Conservation (phyloP, 2,329 filamentous ascomycete species). For the Fusarium tjaetaba region DNA sequence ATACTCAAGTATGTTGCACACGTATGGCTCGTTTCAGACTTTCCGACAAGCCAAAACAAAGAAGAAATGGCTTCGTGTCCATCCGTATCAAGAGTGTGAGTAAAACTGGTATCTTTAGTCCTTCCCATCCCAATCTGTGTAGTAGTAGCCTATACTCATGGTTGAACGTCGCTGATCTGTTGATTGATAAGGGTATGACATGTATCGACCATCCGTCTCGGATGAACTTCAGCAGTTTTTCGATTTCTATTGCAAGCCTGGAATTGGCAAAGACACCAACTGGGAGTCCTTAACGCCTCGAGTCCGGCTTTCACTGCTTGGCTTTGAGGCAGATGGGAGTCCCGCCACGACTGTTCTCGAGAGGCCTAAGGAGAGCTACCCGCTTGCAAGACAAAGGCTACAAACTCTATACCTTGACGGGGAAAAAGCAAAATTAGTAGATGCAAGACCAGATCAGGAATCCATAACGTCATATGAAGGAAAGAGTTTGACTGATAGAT, state of each 20-base stretch:
- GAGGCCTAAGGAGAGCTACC: not conserved
- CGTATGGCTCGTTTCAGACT: not conserved
- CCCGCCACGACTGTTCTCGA: not conserved
- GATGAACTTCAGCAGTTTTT: not conserved
- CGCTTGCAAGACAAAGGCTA: not conserved
- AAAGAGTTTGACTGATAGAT: not conserved
- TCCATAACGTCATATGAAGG: not conserved
- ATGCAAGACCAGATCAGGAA: not conserved
- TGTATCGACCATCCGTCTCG: not conserved
- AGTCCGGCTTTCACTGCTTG: not conserved
- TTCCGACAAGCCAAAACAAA: not conserved
- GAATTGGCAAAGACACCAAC: accelerated
- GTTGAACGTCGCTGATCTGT: not conserved
- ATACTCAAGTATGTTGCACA: not conserved
- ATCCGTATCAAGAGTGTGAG: not conserved
- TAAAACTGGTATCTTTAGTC: accelerated
- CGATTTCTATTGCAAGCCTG: not conserved
- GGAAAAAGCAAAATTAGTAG: not conserved
- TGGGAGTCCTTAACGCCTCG: not conserved
- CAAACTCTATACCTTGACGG: not conserved
- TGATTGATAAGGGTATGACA: not conserved
- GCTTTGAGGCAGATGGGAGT: not conserved
- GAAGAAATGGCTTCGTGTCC: not conserved
- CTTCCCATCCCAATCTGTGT: not conserved
- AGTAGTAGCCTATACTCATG: too few relatives aligned